Base-by-base conservation (phyloP, 1,139 yeast species). In the Ogataea hybrid region DNA sequence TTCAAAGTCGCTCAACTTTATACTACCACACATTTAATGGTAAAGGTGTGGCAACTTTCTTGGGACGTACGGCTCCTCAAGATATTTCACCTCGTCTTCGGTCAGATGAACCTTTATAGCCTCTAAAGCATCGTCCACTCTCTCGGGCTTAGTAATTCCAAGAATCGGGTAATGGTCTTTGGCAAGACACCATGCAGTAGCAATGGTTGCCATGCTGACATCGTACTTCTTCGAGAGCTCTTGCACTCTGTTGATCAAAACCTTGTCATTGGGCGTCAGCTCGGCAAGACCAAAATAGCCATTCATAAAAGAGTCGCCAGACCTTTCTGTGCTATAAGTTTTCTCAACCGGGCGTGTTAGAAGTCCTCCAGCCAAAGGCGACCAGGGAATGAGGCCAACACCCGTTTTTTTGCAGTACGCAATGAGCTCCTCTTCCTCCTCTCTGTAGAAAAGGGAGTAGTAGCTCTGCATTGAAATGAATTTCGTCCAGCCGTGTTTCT, bases 381-480 rank as follows among this genome's bases (percentile, higher is more conserved):
- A 71, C 69, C 71, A 77, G 2, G 81, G 80, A 42, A 74, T 68
- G 21, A 74, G 45, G 1, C 75, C 77, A 30, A 75, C 72, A 18
- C 72, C 70, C 4, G 67, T 66, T 41, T 63, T 58, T 7, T 75
- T 60, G 54, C 81, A 75, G 61, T 64, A 79, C 21, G 75, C 78
- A 49, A 69, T 74, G 75, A 78, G 69, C 53, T 79, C 84, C 28
- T 75, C 62, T 55, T 79, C 85, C 42, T 79, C 84, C 54, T 79
- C 84, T 20, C 85, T 66, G 56, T 75, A 69, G 6, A 79, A 42
- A 50, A 78, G 63, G 56, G 76, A 78, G 59, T 77, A 76, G 56
- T 66, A 74, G 51, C 74, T 72, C 58, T 79, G 84, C 81, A 79
- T 77, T 39, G 77, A 68, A 46, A 78, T 66, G 50, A 79, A 79